Evolutionary conservation across 208 protist genomes (phyloP), one percentile per base, ranked within the genome.

Genomic region (Endotrypanum monterogeii): DNA sequence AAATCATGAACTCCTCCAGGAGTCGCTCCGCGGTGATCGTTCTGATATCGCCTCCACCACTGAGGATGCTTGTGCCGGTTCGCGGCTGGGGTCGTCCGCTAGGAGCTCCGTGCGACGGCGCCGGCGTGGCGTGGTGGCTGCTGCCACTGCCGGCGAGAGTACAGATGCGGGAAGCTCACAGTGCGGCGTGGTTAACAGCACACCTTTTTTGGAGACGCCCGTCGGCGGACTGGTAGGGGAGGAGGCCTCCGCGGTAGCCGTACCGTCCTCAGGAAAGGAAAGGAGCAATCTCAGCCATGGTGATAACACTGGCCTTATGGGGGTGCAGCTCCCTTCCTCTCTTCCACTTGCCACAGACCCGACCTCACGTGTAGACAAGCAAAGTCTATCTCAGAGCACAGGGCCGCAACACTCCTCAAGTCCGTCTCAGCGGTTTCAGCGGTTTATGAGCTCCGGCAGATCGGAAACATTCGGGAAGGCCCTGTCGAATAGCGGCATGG

Each of bases 1-100:
- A 73, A 94, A 96, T 71, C 83, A 89, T 57, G 86, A 89, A 12
- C 80, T 83, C 23, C 80, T 94, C 78, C 55, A 79, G 1, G 70
- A 61, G 2, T 82, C 81, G 20, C 52, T 74, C 12, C 76, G 68
- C 52, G 54, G 57, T 14, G 73, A 71, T 5, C 67, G 63, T 23
- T 75, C 41, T 16, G 46, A 56, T 18, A 48, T 1, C 1, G n/a
- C 20, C 25, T 73, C 80, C 39, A 56, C 32, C 2, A 35, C 20
- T 44, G 79, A 78, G 6, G 71, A 62, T 30, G 20, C 23, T 56
- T 73, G 57, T 57, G 52, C 30, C 7, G 68, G 79, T 37, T 48
- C 71, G 35, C 50, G 46, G 11, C 72, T 69, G 35, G 54, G n/a
- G 37, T 76, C 62, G 25, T 78, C 80, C 0, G 51, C 55, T 18